Conservation (phyloP, 768 basidiomycete genomes). For the Tremella yokohamensis region DNA sequence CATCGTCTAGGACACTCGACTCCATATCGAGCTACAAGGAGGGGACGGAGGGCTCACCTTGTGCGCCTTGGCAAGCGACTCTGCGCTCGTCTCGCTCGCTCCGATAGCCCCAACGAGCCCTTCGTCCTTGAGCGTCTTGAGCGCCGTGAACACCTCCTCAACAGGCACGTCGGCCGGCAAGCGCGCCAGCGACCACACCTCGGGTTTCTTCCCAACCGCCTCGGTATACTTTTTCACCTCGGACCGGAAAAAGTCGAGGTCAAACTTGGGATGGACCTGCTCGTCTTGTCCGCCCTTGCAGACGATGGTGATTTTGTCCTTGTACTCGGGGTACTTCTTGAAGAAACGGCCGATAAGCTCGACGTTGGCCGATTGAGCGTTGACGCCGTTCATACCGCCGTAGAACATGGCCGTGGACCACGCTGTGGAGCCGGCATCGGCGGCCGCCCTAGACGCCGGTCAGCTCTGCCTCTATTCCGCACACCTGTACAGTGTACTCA, state of each 20-base stretch:
- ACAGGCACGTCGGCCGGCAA: conserved; percentile 54
- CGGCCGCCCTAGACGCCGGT: conserved; percentile 42
- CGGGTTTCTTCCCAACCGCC: conserved; percentile 60
- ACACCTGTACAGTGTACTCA: conserved; percentile 36
- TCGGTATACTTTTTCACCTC: conserved; percentile 56
- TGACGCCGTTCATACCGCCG: conserved; percentile 49
- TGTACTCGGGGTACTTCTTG: conserved; percentile 52
- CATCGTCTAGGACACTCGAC: too few species aligned
- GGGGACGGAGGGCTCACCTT: conserved; percentile 47
- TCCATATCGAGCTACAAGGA: neutral
- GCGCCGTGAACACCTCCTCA: conserved; percentile 54
- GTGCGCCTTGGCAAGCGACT: conserved; percentile 55
- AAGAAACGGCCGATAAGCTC: conserved; percentile 58
- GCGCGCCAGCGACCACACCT: conserved; percentile 55
- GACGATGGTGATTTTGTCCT: conserved; percentile 56
- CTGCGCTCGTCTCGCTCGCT: conserved; percentile 39
- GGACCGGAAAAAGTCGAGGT: conserved; percentile 54
- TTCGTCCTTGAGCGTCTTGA: conserved; percentile 57
- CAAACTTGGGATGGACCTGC: conserved; percentile 1
- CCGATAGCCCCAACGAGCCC: conserved; percentile 55
- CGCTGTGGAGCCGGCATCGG: conserved; percentile 45
- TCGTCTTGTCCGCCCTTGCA: conserved; percentile 54
- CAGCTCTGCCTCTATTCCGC: neutral
- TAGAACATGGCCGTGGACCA: conserved; percentile 61
- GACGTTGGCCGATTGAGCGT: conserved; percentile 54